Evolutionary conservation across 768 basidiomycete genomes (phyloP).

Genomic region (Leucogyrophana mollusca): DNA sequence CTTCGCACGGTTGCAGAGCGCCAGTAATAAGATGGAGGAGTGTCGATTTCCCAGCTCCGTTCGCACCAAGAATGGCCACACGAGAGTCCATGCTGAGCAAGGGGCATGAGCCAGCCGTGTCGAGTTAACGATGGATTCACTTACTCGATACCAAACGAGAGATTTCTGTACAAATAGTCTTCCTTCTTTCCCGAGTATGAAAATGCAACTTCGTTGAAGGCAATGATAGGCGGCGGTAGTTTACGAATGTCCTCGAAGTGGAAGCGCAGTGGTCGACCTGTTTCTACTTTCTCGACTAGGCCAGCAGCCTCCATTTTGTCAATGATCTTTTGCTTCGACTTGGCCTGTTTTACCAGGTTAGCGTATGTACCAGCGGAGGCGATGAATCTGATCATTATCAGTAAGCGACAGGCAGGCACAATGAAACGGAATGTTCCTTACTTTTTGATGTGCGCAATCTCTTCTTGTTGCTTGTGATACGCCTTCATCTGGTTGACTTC

Average conservation of each 20-base stretch:
- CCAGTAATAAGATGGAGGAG: slow-evolving; percentile 89
- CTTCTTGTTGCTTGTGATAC: slow-evolving; percentile 97
- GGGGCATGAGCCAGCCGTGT: slow-evolving; percentile 4
- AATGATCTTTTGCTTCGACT: slow-evolving; percentile 99
- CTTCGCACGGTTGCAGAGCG: slow-evolving; percentile 73
- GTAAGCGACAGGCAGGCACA: slow-evolving; percentile 10
- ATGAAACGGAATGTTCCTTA: slow-evolving; percentile 32
- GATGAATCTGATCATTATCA: slow-evolving; percentile 66
- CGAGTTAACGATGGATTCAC: slow-evolving; percentile 27
- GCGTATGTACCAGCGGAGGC: slow-evolving; percentile 99
- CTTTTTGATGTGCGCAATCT: slow-evolving; percentile 99
- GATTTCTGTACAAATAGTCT: slow-evolving; percentile 83
- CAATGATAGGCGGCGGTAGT: slow-evolving; percentile 96
- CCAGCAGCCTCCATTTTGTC: slow-evolving; percentile 99
- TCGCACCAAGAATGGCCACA: slow-evolving; percentile 93
- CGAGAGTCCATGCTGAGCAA: slow-evolving; percentile 82
- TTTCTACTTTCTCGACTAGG: slow-evolving; percentile 88
- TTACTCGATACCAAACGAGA: slow-evolving; percentile 98
- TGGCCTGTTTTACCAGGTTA: slow-evolving; percentile 97
- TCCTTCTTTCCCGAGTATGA: slow-evolving; percentile 88
- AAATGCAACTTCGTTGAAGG: slow-evolving; percentile 93
- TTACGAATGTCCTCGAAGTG: slow-evolving; percentile 94
- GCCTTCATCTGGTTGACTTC: slow-evolving; percentile 99
- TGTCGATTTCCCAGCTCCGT: slow-evolving; percentile 94
- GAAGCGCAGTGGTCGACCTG: slow-evolving; percentile 74